Base-by-base conservation (phyloP, 2,329 filamentous ascomycete genomes). In the Furcasterigmium sp. region DNA sequence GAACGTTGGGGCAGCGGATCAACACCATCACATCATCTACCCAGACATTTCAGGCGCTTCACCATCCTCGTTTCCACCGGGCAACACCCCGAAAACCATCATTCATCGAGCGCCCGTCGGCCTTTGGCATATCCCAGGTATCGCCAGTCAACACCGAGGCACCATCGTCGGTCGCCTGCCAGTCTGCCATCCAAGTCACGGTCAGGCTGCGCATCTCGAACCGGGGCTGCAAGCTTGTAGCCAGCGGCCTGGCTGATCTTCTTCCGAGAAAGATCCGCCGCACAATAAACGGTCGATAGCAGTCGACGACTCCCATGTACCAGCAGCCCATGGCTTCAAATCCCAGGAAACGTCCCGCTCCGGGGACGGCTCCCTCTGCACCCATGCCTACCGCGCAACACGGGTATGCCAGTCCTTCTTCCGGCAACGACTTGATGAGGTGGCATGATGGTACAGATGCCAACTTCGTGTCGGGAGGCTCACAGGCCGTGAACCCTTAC, bases 321-420 rank as follows among this genome's bases (percentile, higher is more conserved):
- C 23, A 37, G 11, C 49, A 47, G 45, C 44, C 52, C 44, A 76
- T 76, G 73, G 70, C 76, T 45, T 57, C 65, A 37, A 78, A 77
- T 50, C 61, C 75, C 17, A 68, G 86, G 63, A 93, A 93, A 70
- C 77, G 87, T 61, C 73, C 84, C 53, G 86, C 87, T 37, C 84
- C 87, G 44, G 86, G 84, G 59, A 70, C 82, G 48, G 75, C 80
- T 29, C 84, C 87, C n/a, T 67, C 78, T 51, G 67, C 76, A 18
- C 77, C 80, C 26, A 58, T 70, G 39, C 69, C 71, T 30, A 69
- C 69, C 51, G 64, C 76, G 56, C 75, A 76, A 45, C 68, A 68
- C 49, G 59, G 66, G 30, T 70, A 75, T 54, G 60, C 65, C 25
- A 58, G 35, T 23, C 35, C 35, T 45, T 72, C 70, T 38, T 61